A percentile compares a stretch with the other conserved stretches of the same genome.
Conservation (phyloP, 73 alveolate species). For the Uronychia setigera region DNA sequence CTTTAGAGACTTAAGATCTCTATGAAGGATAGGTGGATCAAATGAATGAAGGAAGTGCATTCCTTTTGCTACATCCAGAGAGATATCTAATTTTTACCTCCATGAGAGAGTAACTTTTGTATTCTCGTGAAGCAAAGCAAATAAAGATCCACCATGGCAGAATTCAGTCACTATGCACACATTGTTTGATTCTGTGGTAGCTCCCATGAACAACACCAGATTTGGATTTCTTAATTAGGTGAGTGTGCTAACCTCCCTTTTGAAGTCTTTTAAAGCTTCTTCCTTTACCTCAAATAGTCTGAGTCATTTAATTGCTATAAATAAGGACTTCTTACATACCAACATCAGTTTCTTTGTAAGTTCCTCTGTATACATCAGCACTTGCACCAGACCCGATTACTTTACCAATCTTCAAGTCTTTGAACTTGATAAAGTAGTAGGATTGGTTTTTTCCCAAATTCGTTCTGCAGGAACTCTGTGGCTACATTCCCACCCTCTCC, state of each 20-base stretch:
- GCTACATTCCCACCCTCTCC: slow-evolving; percentile 15
- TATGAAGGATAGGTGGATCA: slow-evolving; percentile 88
- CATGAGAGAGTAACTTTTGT: slow-evolving; percentile 70
- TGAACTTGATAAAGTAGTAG: slow-evolving; percentile 19
- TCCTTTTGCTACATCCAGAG: slow-evolving; percentile 89
- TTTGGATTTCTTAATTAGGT: slow-evolving; percentile 77
- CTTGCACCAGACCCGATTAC: slow-evolving; percentile 63
- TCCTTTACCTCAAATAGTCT: slow-evolving; percentile 41
- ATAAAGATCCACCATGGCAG: slow-evolving; percentile 93
- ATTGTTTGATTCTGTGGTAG: slow-evolving; percentile 69
- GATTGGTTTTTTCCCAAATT: slow-evolving; percentile 22
- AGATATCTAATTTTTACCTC: slow-evolving; percentile 80
- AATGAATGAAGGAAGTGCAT: slow-evolving; percentile 88
- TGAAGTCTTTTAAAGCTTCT: slow-evolving; percentile 75
- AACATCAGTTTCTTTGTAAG: slow-evolving; percentile 85
- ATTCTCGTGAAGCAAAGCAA: slow-evolving; percentile 84
- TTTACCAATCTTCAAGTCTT: slow-evolving; percentile 29
- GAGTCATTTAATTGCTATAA: slow-evolving; percentile 70
- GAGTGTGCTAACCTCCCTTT: slow-evolving; percentile 85
- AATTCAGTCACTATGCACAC: slow-evolving; percentile 88
- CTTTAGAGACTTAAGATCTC: slow-evolving; percentile 95
- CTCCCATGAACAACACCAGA: slow-evolving; percentile 86
- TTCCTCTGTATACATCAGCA: slow-evolving; percentile 86
- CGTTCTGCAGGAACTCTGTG: slow-evolving; percentile 14
- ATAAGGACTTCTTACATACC: slow-evolving; percentile 56